Evolutionary conservation across 805 yeast genomes (phyloP).

Genomic region (Candida gorgasii): DNA sequence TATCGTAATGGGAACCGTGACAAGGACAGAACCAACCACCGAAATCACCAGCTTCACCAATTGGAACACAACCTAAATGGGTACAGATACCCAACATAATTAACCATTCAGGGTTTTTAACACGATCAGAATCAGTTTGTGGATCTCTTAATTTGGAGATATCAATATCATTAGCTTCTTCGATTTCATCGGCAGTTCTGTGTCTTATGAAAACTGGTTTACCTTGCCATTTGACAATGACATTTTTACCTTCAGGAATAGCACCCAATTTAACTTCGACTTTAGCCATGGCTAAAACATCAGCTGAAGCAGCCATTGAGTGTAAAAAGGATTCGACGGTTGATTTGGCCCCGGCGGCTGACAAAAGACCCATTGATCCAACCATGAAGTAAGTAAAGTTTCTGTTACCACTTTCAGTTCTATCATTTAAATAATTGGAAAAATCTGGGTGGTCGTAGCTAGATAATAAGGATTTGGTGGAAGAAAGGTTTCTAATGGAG

Average conservation of each 20-base stretch:
- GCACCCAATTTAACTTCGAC: slow-evolving; percentile 93
- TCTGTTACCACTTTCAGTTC: slow-evolving; percentile 66
- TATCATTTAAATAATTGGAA: slow-evolving; percentile 74
- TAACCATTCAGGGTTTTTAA: slow-evolving; percentile 96
- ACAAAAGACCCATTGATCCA: slow-evolving; percentile 87
- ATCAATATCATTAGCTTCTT: slow-evolving; percentile 88
- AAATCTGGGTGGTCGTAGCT: slow-evolving; percentile 91
- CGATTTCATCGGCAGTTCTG: slow-evolving; percentile 91
- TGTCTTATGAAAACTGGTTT: slow-evolving; percentile 99
- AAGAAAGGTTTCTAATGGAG: slow-evolving; percentile 49
- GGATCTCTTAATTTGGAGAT: slow-evolving; percentile 87
- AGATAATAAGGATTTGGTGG: slow-evolving; percentile 59
- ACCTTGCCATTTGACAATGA: slow-evolving; percentile 99
- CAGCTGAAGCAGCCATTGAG: slow-evolving; percentile 97
- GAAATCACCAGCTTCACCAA: slow-evolving; percentile 99
- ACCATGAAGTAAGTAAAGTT: slow-evolving; percentile 96
- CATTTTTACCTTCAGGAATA: slow-evolving; percentile 97
- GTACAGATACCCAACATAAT: slow-evolving; percentile 99
- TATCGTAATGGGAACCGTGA: slow-evolving; percentile 99
- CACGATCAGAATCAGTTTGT: slow-evolving; percentile 90
- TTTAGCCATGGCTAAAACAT: slow-evolving; percentile 98
- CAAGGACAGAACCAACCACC: slow-evolving; percentile 99
- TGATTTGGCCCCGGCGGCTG: slow-evolving; percentile 94
- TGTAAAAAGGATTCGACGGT: slow-evolving; percentile 91
- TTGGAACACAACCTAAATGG: slow-evolving; percentile 99